A percentile compares a stretch with the other conserved stretches of the same genome.
phyloP scores from a whole-genome alignment of 2,329 filamentous ascomycete genomes.

The Plectosphaerella cucumerina region DNA sequence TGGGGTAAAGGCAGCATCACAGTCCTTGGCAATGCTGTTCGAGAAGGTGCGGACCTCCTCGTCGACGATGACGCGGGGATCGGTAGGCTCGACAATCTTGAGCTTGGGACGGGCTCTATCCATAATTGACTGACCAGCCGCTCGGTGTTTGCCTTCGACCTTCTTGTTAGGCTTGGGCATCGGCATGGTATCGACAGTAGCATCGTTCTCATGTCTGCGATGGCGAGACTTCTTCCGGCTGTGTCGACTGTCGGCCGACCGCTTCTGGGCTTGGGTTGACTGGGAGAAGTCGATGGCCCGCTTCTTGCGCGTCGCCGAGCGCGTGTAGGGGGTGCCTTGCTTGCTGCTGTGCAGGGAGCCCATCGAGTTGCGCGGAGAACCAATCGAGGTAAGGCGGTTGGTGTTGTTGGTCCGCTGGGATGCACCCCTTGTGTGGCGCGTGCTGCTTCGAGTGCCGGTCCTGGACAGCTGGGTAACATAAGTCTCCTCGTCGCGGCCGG shows the following conservation, averaged over 20 bases:
- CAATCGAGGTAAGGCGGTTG: conserved; percentile 17
- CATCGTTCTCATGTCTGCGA: conserved; percentile 15
- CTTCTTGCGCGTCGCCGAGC: conserved; percentile 41
- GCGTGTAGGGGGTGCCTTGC: conserved; percentile 36
- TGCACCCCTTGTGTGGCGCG: conserved; percentile 17
- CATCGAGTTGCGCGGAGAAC: conserved; percentile 36
- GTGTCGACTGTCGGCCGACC: conserved; percentile 14
- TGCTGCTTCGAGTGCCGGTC: conserved; percentile 28
- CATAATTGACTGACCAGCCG: conserved; percentile 6
- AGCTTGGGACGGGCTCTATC: conserved; percentile 15
- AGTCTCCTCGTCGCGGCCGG: conserved; percentile 14
- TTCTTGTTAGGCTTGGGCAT: neutral
- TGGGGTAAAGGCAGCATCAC: conserved; percentile 82
- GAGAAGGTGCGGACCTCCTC: conserved; percentile 84
- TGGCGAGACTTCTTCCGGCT: conserved; percentile 11
- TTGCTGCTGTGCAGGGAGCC: conserved; percentile 45
- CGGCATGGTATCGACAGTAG: neutral
- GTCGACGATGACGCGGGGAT: conserved; percentile 36
- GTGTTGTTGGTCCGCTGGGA: conserved; percentile 26
- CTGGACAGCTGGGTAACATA: conserved; percentile 22
- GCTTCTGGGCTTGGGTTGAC: conserved; percentile 37
- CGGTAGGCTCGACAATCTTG: conserved; percentile 14
- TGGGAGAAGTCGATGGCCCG: conserved; percentile 47
- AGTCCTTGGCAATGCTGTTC: conserved; percentile 79
- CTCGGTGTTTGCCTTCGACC: neutral